A percentile compares a stretch with the other conserved stretches of the same genome.
Evolutionary conservation across 2,329 filamentous ascomycete genomes (phyloP).

Genomic region (Ophiostoma himal-ulmi): DNA sequence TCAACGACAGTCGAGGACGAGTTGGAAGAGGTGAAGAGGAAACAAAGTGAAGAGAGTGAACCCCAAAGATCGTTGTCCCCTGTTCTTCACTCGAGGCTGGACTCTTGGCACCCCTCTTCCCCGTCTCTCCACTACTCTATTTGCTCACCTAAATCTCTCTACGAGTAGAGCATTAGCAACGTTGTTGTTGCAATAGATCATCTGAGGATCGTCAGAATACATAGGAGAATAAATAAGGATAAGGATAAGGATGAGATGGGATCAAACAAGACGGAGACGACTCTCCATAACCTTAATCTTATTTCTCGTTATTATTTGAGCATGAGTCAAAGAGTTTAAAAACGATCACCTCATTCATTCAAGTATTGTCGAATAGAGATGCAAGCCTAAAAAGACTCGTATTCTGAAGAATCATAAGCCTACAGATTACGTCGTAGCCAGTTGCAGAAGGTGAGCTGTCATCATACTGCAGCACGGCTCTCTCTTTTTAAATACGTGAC

Average conservation of each 20-base stretch:
- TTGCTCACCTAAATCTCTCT: background rate
- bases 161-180: constrained; percentile 4
- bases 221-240: background rate
- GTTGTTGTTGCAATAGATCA: constrained; percentile 5
- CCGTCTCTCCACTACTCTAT: constrained; percentile 9
- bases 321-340: background rate
- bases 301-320: background rate
- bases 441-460: background rate
- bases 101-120: constrained; percentile 6
- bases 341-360: background rate
- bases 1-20: background rate
- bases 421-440: background rate
- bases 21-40: background rate
- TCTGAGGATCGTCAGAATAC: background rate
- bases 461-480: background rate
- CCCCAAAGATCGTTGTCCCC: background rate
- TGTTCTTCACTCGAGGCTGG: constrained; percentile 10
- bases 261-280: background rate
- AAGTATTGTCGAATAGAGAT: background rate
- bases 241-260: background rate
- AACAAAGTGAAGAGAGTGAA: background rate
- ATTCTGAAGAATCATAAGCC: background rate
- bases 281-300: constrained; percentile 3
- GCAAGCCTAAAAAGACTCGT: background rate
- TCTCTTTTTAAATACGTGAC: background rate